Conservation (phyloP, 495 filamentous ascomycete genomes). For the Penicillium canariense region DNA sequence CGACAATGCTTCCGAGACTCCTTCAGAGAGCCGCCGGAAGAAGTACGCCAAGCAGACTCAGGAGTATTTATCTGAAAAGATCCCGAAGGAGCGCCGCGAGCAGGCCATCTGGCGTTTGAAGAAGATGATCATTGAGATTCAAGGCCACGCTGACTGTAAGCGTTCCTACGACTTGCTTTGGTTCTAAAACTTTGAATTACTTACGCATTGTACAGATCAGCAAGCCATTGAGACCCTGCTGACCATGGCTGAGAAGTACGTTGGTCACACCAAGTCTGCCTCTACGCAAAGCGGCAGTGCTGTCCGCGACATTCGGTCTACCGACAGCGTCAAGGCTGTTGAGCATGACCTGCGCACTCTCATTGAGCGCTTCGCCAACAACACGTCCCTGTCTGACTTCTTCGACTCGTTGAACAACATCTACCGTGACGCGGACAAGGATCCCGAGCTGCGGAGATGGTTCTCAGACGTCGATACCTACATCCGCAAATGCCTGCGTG, state of each 20-base stretch:
- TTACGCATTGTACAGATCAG: constrained; percentile 53
- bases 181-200: background rate
- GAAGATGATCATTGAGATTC: constrained; percentile 97
- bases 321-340: constrained; percentile 59
- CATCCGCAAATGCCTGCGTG: constrained; percentile 74
- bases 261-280: constrained; percentile 65
- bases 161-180: background rate
- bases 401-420: constrained; percentile 83
- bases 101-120: constrained; percentile 91
- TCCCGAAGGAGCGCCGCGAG: constrained; percentile 91
- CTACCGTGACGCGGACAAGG: constrained; percentile 86
- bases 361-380: constrained; percentile 94
- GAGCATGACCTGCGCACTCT: constrained; percentile 81
- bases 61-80: constrained; percentile 75
- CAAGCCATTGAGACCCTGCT: constrained; percentile 85
- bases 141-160: constrained; percentile 85
- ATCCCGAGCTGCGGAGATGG: constrained; percentile 86
- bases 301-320: constrained; percentile 66
- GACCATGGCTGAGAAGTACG: constrained; percentile 80
- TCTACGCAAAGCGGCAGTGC: constrained; percentile 60
- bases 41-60: constrained; percentile 50
- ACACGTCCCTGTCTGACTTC: constrained; percentile 81
- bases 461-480: constrained; percentile 77
- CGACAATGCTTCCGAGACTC: constrained; percentile 13
- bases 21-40: constrained; percentile 23